Evolutionary conservation across 768 basidiomycete species (phyloP).

Genomic region (Pholiota microspora): DNA sequence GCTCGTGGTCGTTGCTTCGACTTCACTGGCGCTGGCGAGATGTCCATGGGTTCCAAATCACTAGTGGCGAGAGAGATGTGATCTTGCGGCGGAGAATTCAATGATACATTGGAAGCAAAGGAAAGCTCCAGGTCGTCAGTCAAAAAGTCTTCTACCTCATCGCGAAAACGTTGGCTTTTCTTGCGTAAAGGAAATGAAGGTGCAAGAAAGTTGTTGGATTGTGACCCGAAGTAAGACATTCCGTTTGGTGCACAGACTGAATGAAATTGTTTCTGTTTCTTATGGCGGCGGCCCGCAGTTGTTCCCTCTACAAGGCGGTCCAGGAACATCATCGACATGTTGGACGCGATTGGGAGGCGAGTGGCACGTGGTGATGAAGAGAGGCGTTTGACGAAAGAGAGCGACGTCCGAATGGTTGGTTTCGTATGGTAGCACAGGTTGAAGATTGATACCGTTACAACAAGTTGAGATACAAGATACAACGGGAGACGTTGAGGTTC

Average conservation of each 20-base stretch:
- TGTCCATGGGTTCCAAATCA: conserved; percentile 73
- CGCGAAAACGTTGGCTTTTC: conserved; percentile 41
- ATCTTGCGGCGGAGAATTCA: conserved; percentile 66
- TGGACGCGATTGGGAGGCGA: conserved; percentile 15
- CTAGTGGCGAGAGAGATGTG: conserved; percentile 38
- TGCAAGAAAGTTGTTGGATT: conserved; percentile 39
- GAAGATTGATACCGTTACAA: background rate
- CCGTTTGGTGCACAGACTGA: conserved; percentile 30
- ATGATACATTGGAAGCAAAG: conserved; percentile 80
- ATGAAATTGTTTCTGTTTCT: conserved; percentile 43
- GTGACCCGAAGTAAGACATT: conserved; percentile 56
- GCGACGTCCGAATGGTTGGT: background rate
- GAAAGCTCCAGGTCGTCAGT: conserved; percentile 79
- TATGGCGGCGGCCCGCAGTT: conserved; percentile 30
- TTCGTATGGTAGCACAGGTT: background rate
- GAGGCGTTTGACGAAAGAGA: conserved; percentile 4
- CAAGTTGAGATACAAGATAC: background rate
- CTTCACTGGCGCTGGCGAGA: conserved; percentile 62
- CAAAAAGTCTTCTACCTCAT: conserved; percentile 62
- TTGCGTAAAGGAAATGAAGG: conserved; percentile 49
- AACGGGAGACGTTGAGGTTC: background rate
- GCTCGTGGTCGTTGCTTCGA: conserved; percentile 50
- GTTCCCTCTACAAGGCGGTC: conserved; percentile 34
- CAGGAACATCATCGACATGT: conserved; percentile 35
- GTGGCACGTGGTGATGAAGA: conserved; percentile 13